These are phyloP conservation scores for Apiospora koreana DNA, from an alignment of 2,329 filamentous ascomycete species.

Conservation along the genomic window DNA sequence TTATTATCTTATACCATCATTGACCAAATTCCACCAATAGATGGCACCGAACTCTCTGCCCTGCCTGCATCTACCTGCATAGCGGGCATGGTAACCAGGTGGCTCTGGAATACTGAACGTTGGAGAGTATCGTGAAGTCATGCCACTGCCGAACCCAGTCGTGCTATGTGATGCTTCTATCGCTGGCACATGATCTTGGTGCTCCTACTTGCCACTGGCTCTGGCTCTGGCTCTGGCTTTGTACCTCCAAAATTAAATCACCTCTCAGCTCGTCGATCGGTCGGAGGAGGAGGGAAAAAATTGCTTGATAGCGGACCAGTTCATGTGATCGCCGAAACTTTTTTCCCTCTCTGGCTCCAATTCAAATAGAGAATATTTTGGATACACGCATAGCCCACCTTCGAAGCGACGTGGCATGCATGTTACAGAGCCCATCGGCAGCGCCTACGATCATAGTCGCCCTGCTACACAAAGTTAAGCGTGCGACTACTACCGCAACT, in stretches of 20 bases:
- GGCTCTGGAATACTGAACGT: background rate
- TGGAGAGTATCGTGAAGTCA: slow-evolving; percentile 6
- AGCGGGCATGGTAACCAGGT: background rate
- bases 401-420: background rate
- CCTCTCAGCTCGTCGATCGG: background rate
- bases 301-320: background rate
- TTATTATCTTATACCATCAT: background rate
- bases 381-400: background rate
- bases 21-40: background rate
- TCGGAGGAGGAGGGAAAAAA: background rate
- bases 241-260: background rate
- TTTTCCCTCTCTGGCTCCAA: background rate
- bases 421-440: background rate
- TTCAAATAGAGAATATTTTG: background rate
- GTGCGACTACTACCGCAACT: background rate
- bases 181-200: background rate
- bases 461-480: background rate
- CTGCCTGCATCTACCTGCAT: background rate
- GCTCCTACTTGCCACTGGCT: background rate
- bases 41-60: background rate
- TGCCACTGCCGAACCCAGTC: background rate
- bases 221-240: background rate
- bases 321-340: background rate
- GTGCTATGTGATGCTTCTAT: background rate
- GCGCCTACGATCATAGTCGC: background rate